Percentiles rank a stretch among this genome's conserved stretches.
phyloP scores from a whole-genome alignment of 768 basidiomycete genomes.

The Leucosporidium scottii region DNA sequence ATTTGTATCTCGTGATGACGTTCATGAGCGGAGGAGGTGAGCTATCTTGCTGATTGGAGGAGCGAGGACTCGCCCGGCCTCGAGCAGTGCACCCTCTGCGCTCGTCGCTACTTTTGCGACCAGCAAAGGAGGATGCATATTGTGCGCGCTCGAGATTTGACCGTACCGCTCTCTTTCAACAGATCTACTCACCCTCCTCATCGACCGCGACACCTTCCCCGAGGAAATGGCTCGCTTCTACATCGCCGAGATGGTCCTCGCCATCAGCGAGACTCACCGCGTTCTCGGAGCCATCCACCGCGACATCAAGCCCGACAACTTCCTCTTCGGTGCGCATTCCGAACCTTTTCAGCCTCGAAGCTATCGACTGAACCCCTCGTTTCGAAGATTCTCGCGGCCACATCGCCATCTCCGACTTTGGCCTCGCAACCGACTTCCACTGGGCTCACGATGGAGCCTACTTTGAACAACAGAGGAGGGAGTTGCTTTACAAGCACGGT shows the following conservation, averaged over 20 bases:
- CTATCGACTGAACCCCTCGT: too few relatives aligned
- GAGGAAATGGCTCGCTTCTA: constrained; percentile 39
- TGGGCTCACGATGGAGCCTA: constrained; percentile 80
- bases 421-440: constrained; percentile 87
- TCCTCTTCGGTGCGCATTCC: constrained; percentile 55
- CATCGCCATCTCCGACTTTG: constrained; percentile 91
- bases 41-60: constrained; percentile 51
- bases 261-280: constrained; percentile 85
- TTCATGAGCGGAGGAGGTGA: constrained; percentile 21
- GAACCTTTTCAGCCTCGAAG: too few relatives aligned
- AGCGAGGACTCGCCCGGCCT: constrained; percentile 47
- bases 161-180: neutral
- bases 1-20: constrained; percentile 73
- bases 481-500: constrained; percentile 83
- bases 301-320: constrained; percentile 60
- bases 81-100: too few relatives aligned
- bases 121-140: too few relatives aligned
- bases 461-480: constrained; percentile 86
- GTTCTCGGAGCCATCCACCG: constrained; percentile 88
- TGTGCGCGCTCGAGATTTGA: too few relatives aligned
- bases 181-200: constrained; percentile 53
- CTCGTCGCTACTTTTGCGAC: too few relatives aligned
- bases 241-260: constrained; percentile 86
- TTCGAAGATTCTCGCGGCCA: constrained; percentile 69
- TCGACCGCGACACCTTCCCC: constrained; percentile 51